Conservation (phyloP, 306 rosid species). For the Nissolia schottii region DNA sequence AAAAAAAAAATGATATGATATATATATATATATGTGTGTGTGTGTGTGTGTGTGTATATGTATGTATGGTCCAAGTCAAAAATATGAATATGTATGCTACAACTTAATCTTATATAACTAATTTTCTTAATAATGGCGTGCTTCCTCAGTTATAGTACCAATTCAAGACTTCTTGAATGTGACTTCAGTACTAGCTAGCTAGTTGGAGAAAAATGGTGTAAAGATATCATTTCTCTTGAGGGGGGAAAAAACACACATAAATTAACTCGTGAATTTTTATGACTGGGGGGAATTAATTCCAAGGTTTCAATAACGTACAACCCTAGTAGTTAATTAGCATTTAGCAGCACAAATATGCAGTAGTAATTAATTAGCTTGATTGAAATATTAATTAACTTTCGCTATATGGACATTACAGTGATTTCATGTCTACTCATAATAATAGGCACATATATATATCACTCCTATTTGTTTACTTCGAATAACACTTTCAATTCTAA, state of each 20-base stretch:
- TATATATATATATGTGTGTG: too few relatives aligned
- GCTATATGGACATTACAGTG: too few relatives aligned
- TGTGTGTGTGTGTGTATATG: too few relatives aligned
- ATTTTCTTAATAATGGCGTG: background rate
- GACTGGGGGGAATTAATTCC: background rate
- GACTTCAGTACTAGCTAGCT: too few relatives aligned
- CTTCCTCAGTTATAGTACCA: background rate
- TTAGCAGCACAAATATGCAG: background rate
- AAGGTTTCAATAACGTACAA: background rate
- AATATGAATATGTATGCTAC: background rate
- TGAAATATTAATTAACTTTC: background rate
- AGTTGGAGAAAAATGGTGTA: background rate
- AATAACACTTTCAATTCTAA: background rate
- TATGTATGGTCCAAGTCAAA: background rate
- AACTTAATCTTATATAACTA: background rate
- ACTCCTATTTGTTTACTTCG: too few relatives aligned
- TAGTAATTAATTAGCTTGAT: background rate
- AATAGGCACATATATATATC: background rate
- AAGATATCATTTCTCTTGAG: too few relatives aligned
- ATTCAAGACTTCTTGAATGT: background rate
- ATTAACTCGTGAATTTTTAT: background rate
- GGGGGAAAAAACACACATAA: background rate
- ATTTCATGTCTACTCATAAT: background rate
- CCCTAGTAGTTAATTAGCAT: too few relatives aligned
- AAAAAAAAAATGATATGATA: background rate